Base-by-base conservation (phyloP, 1,139 yeast genomes). In the Blastobotrys apis region DNA sequence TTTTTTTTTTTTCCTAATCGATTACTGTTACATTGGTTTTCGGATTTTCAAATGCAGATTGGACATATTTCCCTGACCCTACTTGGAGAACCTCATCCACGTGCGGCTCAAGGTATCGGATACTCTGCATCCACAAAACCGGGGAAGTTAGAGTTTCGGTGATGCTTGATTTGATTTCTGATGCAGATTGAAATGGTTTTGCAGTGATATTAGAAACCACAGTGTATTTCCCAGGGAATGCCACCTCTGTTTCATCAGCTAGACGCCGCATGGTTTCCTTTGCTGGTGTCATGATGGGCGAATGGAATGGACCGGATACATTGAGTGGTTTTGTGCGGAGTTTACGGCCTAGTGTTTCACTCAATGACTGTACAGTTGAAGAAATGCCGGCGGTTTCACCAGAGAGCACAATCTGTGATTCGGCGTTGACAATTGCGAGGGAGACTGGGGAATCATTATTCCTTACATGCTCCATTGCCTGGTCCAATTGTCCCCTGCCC, bases 261-360 rank as follows among this genome's bases (percentile, higher is more conserved):
- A 53, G 45, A 16, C 47, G 43, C 20, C 36, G 45, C 51, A 67
- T 57, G 10, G 47, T 33, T 1, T 51, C 43, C 44, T 69, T 73
- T 1, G 78, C 73, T 0, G 64, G 61, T 20, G 49, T 47, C 56
- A 78, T 63, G 17, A 67, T 51, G 1, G 59, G 51, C 39, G 70
- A 72, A 56, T 78, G 84, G 58, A 78, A 78, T 5, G 84, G 81
- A 1, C 78, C 73, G 2, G 69, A 60, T 2, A 77, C 82, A 0
- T 76, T 73, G 38, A 78, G 58, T 22, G 54, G 54, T 6, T 64
- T 60, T 3, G 62, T 47, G 23, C 20, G 26, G 3, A 38, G 23
- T 29, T 15, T 10, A 12, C 16, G n/a, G n/a, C 41, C 16, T 23
- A 19, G n/a, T 13, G 9, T 15, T 37, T 16, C 2, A 5, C 37